A percentile compares a stretch with the other conserved stretches of the same genome.
phyloP scores from a whole-genome alignment of 768 basidiomycete genomes.

The Rhizopogon salebrosus region DNA sequence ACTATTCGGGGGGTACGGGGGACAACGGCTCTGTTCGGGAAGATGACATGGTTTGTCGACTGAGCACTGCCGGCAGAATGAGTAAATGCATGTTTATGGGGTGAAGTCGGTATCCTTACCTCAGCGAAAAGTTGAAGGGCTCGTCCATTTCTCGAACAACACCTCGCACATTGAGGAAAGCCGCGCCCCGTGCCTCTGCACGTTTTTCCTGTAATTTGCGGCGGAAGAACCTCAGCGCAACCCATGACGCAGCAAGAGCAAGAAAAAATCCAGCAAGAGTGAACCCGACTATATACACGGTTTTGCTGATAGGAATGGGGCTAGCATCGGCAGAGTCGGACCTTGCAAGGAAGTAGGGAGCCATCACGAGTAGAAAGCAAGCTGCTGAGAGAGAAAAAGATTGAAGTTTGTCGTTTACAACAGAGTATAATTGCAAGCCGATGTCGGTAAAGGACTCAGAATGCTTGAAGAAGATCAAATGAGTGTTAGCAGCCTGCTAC shows the following conservation, averaged over 20 bases:
- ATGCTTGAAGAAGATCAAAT: neutral
- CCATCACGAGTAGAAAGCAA: slow-evolving; percentile 13
- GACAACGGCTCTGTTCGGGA: slow-evolving; percentile 46
- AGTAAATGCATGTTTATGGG: neutral
- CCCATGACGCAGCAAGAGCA: slow-evolving; percentile 36
- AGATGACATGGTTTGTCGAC: slow-evolving; percentile 40
- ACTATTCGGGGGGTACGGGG: slow-evolving; percentile 31
- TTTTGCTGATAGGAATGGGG: slow-evolving; percentile 11
- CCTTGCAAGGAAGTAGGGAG: slow-evolving; percentile 12
- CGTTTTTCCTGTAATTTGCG: slow-evolving; percentile 33
- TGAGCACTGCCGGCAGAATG: slow-evolving; percentile 37
- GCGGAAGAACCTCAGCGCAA: slow-evolving; percentile 36
- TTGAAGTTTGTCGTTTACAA: neutral
- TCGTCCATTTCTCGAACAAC: slow-evolving; percentile 6
- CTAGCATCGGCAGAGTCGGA: neutral
- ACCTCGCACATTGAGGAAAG: slow-evolving; percentile 30
- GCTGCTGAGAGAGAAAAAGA: neutral
- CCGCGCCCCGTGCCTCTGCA: slow-evolving; percentile 32
- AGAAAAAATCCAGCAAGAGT: slow-evolving; percentile 38
- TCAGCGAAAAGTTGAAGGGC: neutral
- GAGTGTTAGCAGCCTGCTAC: neutral
- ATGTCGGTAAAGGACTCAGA: neutral
- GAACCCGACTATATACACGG: slow-evolving; percentile 48
- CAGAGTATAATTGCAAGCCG: slow-evolving; percentile 7
- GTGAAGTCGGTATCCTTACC: slow-evolving; percentile 9